phyloP scores from a whole-genome alignment of 805 yeast species.

The Candida gorgasii region DNA sequence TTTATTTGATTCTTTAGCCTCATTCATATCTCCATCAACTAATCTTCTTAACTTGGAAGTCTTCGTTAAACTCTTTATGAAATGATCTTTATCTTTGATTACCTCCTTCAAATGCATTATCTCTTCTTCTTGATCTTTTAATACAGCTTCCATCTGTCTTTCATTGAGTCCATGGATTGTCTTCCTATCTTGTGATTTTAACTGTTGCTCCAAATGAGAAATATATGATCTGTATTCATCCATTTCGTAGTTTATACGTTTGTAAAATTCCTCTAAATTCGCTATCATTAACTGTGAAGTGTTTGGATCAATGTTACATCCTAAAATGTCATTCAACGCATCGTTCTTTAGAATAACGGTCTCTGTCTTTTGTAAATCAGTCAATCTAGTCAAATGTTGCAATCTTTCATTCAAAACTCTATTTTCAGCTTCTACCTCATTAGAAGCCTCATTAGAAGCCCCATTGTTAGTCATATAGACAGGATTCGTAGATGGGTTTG shows the following conservation, averaged over 20 bases:
- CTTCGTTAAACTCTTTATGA: slow-evolving; percentile 71
- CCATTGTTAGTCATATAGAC: not conserved
- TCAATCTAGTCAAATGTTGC: slow-evolving; percentile 66
- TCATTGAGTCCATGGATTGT: slow-evolving; percentile 13
- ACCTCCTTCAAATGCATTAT: slow-evolving; percentile 62
- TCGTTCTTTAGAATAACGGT: slow-evolving; percentile 60
- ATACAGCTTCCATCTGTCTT: slow-evolving; percentile 28
- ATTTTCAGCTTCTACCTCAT: slow-evolving; percentile 58
- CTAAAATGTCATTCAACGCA: slow-evolving; percentile 57
- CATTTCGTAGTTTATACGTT: slow-evolving; percentile 49
- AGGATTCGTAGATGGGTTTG: too few species aligned
- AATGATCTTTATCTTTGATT: slow-evolving; percentile 71
- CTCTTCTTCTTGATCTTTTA: slow-evolving; percentile 68
- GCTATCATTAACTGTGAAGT: slow-evolving; percentile 45
- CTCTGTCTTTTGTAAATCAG: slow-evolving; percentile 60
- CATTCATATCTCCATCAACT: slow-evolving; percentile 33
- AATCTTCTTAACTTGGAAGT: slow-evolving; percentile 58
- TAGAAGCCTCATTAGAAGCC: too few species aligned
- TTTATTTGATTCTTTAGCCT: slow-evolving; percentile 8
- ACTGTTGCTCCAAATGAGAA: slow-evolving; percentile 55
- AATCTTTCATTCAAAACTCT: slow-evolving; percentile 62
- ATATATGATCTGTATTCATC: slow-evolving; percentile 64
- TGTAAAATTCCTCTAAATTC: slow-evolving; percentile 49
- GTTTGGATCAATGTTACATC: slow-evolving; percentile 37
- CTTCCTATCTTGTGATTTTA: slow-evolving; percentile 29